These are phyloP conservation scores for Alloteropsis semialata DNA, from an alignment of 176 grass and related monocot genomes.

Conservation along the genomic window DNA sequence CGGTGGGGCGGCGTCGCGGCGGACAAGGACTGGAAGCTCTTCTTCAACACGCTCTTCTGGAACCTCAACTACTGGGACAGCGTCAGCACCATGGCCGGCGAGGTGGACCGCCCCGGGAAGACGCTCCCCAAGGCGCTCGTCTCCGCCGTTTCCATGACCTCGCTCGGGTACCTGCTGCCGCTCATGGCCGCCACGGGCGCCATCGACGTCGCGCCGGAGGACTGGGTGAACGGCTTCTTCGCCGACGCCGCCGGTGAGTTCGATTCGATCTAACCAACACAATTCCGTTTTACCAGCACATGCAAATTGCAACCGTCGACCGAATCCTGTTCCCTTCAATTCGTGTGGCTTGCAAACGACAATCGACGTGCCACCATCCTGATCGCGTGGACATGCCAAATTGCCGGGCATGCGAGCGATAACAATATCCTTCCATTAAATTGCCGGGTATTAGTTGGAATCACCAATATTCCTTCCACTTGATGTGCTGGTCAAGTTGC, in stretches of 20 bases:
- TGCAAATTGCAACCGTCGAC: neutral
- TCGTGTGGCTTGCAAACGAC: neutral
- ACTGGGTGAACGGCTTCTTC: slow-evolving; percentile 68
- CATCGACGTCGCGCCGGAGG: slow-evolving; percentile 42
- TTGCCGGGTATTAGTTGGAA: neutral
- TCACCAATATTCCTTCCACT: neutral
- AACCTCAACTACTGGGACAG: slow-evolving; percentile 94
- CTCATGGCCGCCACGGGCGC: slow-evolving; percentile 74
- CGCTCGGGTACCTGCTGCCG: slow-evolving; percentile 70
- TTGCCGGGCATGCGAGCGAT: neutral
- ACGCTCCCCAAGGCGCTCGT: slow-evolving; percentile 71
- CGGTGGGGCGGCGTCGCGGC: slow-evolving; percentile 45
- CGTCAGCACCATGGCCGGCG: slow-evolving; percentile 79
- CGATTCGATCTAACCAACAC: neutral
- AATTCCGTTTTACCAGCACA: neutral
- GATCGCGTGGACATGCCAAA: neutral
- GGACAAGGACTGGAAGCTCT: slow-evolving; percentile 64
- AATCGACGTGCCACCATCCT: neutral
- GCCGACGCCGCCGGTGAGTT: slow-evolving; percentile 68
- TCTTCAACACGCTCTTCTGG: slow-evolving; percentile 92
- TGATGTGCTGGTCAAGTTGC: neutral
- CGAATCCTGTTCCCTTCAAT: neutral
- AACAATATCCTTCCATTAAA: neutral
- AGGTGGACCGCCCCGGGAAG: slow-evolving; percentile 62
- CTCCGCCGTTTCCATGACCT: slow-evolving; percentile 49